Conservation (phyloP, 495 filamentous ascomycete genomes). For the Beverwykella pulmonaria region DNA sequence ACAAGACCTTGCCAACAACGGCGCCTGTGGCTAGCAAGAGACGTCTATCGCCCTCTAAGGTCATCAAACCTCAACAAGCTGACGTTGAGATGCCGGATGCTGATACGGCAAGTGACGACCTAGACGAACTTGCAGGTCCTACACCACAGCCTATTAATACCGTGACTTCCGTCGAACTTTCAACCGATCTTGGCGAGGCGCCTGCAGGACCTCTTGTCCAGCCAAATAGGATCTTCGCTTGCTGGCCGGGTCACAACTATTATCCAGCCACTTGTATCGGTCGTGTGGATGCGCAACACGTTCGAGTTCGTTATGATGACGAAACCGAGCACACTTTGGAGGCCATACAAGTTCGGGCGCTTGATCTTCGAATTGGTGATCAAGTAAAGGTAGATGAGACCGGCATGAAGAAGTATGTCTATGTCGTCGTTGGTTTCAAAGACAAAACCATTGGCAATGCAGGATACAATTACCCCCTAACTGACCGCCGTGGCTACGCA, state of each 20-base stretch:
- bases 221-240: constrained; percentile 47
- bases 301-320: constrained; percentile 49
- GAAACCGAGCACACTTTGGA: constrained; percentile 41
- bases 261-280: constrained; percentile 49
- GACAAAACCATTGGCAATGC: constrained; percentile 25
- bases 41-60: not conserved
- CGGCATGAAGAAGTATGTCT: constrained; percentile 44
- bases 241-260: constrained; percentile 45
- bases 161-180: not conserved
- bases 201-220: constrained; percentile 7
- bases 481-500: constrained; percentile 43
- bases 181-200: constrained; percentile 5
- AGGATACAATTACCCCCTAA: constrained; percentile 29
- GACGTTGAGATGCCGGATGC: constrained; percentile 14
- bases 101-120: not conserved
- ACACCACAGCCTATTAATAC: not conserved
- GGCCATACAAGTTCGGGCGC: constrained; percentile 27
- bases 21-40: not conserved
- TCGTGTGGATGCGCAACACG: constrained; percentile 8
- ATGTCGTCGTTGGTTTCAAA: constrained; percentile 47
- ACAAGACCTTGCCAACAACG: not conserved
- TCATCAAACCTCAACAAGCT: not conserved
- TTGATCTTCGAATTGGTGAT: constrained; percentile 47
- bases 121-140: constrained; percentile 10
- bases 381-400: constrained; percentile 47